These are phyloP conservation scores for Glomus cerebriforme DNA, from an alignment of 192 early-diverging fungal genomes.

Conservation along the genomic window DNA sequence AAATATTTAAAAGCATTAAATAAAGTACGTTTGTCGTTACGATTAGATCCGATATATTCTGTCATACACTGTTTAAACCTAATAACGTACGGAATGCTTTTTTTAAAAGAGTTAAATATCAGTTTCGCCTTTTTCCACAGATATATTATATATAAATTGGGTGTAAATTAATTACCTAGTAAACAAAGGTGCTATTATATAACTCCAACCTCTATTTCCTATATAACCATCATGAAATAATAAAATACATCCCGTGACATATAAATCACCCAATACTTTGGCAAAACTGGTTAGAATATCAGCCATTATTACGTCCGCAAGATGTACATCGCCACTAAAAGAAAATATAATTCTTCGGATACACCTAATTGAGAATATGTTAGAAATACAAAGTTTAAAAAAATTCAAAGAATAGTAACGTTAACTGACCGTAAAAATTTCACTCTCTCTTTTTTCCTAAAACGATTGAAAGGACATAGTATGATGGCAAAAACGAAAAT, in stretches of 20 bases:
- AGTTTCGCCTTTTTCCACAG: too few species aligned
- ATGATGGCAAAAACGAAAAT: slow-evolving; percentile 42
- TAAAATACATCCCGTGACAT: slow-evolving; percentile 66
- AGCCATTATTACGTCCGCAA: slow-evolving; percentile 86
- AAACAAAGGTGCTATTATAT: slow-evolving; percentile 59
- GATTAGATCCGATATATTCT: slow-evolving; percentile 65
- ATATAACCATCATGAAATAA: slow-evolving; percentile 40
- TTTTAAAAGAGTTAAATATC: background rate
- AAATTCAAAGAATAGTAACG: background rate
- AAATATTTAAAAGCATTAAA: slow-evolving; percentile 93
- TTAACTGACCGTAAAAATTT: slow-evolving; percentile 53
- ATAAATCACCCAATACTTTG: slow-evolving; percentile 83
- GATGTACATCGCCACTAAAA: slow-evolving; percentile 56
- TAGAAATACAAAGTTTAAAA: background rate
- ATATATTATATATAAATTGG: background rate
- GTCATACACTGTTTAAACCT: slow-evolving; percentile 78
- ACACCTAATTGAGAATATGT: slow-evolving; percentile 40
- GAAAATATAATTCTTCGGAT: slow-evolving; percentile 52
- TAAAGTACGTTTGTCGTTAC: slow-evolving; percentile 65
- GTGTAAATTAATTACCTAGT: slow-evolving; percentile 57
- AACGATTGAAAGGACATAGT: slow-evolving; percentile 49
- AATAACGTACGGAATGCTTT: slow-evolving; percentile 76
- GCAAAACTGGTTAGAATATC: slow-evolving; percentile 96
- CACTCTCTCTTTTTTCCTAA: slow-evolving; percentile 53
- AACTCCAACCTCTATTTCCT: slow-evolving; percentile 47